Percentiles rank a stretch among this genome's conserved stretches.
phyloP scores from a whole-genome alignment of 805 yeast genomes.

The Teunomyces stri region DNA sequence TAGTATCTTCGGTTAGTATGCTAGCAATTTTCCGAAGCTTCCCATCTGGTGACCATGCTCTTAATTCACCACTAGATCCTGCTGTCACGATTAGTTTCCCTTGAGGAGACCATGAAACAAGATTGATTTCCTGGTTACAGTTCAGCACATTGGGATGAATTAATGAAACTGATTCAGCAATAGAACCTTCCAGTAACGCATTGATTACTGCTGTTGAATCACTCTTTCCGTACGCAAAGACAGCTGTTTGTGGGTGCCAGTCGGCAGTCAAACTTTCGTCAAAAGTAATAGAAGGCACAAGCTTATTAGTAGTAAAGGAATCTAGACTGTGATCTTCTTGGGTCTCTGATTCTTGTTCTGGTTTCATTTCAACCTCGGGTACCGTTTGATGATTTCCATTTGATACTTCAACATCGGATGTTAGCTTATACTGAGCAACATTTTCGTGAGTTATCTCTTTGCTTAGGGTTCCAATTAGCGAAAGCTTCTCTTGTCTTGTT shows the following conservation, averaged over 20 bases:
- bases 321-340: conserved; percentile 5
- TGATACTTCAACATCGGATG: conserved; percentile 21
- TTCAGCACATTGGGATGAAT: conserved; percentile 26
- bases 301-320: conserved; percentile 27
- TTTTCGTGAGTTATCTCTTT: conserved; percentile 51
- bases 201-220: conserved; percentile 47
- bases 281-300: conserved; percentile 38
- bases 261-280: conserved; percentile 45
- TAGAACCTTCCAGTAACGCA: conserved; percentile 27
- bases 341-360: neutral
- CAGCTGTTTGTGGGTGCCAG: conserved; percentile 56
- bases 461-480: conserved; percentile 6
- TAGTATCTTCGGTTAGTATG: conserved; percentile 9
- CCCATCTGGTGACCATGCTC: conserved; percentile 79
- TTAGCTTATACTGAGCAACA: conserved; percentile 23
- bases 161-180: conserved; percentile 29
- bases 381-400: neutral
- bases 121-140: conserved; percentile 24
- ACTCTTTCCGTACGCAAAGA: conserved; percentile 55
- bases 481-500: conserved; percentile 9
- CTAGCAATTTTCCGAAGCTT: conserved; percentile 50
- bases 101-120: conserved; percentile 61
- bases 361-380: conserved; percentile 2
- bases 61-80: conserved; percentile 65
- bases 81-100: conserved; percentile 66